Percentiles rank a stretch among this genome's conserved stretches.
Evolutionary conservation across 2,329 filamentous ascomycete species (phyloP).

Genomic region (Reticulascus tulasneorum): DNA sequence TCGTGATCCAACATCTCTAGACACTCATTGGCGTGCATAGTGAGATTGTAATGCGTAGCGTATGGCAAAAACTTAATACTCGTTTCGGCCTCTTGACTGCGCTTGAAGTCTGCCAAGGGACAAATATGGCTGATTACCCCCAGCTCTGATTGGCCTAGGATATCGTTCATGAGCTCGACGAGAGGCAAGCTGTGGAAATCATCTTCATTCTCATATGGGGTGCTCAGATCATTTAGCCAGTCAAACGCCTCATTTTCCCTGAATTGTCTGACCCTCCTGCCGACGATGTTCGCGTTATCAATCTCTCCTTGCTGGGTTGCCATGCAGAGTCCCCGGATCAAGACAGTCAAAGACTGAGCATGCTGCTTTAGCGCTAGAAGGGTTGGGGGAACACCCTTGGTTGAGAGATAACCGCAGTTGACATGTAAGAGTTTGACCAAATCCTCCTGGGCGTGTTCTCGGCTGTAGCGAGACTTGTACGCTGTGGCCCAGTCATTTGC

Average conservation of each 20-base stretch:
- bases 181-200: conserved; percentile 43
- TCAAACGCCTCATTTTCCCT: conserved; percentile 48
- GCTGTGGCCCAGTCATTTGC: too few species aligned
- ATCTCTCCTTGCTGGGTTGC: conserved; percentile 26
- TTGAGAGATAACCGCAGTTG: conserved; percentile 57
- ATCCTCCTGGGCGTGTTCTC: too few species aligned
- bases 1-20: conserved; percentile 59
- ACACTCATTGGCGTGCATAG: conserved; percentile 56
- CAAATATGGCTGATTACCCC: conserved; percentile 41
- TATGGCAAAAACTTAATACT: conserved; percentile 29
- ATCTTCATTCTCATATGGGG: conserved; percentile 46
- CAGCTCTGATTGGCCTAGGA: conserved; percentile 37
- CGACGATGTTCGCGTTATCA: conserved; percentile 14
- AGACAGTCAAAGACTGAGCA: conserved; percentile 50
- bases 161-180: conserved; percentile 40
- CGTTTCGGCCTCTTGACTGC: conserved; percentile 16
- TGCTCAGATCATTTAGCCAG: conserved; percentile 49
- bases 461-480: conserved; percentile 14
- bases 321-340: conserved; percentile 46
- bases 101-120: conserved; percentile 30
- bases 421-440: too few species aligned
- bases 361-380: conserved; percentile 57
- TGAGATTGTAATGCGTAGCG: conserved; percentile 43
- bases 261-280: conserved; percentile 23
- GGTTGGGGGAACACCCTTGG: conserved; percentile 45